Conservation (phyloP, 768 basidiomycete species). For the Mycena filopes region DNA sequence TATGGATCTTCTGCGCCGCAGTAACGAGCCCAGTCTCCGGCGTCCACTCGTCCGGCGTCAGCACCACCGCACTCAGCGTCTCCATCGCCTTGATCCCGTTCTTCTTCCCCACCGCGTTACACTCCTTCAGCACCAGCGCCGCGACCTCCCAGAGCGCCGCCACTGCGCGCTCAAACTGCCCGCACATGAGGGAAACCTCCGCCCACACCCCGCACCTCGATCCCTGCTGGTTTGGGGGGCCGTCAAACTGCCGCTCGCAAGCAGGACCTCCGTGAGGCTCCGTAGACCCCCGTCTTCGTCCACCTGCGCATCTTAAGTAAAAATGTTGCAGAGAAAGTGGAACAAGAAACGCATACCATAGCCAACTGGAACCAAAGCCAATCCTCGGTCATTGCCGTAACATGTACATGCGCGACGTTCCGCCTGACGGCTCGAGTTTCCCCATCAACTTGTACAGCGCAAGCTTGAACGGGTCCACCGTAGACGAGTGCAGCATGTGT, state of each 20-base stretch:
- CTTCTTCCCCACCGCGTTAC: constrained; percentile 86
- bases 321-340: not conserved
- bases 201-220: constrained; percentile 80
- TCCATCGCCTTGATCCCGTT: constrained; percentile 85
- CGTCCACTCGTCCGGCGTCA: constrained; percentile 91
- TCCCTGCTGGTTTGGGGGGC: constrained; percentile 67
- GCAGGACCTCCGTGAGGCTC: constrained; percentile 78
- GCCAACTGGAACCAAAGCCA: constrained; percentile 98
- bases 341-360: constrained; percentile 60
- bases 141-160: constrained; percentile 88
- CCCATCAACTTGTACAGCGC: constrained; percentile 97
- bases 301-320: constrained; percentile 83
- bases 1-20: constrained; percentile 91
- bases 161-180: constrained; percentile 94
- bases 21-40: constrained; percentile 90
- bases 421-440: constrained; percentile 85
- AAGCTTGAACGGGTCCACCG: constrained; percentile 94
- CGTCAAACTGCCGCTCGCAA: constrained; percentile 85
- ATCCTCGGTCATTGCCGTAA: constrained; percentile 94
- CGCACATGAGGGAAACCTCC: constrained; percentile 87
- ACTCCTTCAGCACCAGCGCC: constrained; percentile 76
- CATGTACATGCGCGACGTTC: constrained; percentile 82
- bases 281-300: constrained; percentile 83
- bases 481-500: constrained; percentile 89
- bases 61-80: constrained; percentile 76